These are phyloP conservation scores for Dryas octopetala DNA, from an alignment of 306 rosid species.

Conservation along the genomic window DNA sequence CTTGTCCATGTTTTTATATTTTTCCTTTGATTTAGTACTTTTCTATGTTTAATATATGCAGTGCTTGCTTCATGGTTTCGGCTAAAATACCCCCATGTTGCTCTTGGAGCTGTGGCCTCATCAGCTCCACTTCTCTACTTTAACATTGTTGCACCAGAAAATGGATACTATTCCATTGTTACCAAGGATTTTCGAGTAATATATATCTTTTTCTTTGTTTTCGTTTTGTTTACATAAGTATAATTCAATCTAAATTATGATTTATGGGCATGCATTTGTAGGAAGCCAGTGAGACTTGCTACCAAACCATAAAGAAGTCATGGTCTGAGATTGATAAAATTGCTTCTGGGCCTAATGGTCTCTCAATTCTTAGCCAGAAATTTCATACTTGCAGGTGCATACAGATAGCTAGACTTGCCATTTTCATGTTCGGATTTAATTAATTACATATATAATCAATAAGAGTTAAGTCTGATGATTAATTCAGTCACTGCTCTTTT, in stretches of 20 bases:
- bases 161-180: constrained; percentile 44
- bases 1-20: neutral
- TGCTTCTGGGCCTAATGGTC: constrained; percentile 39
- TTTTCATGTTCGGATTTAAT: no score
- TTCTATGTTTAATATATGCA: constrained; percentile 21
- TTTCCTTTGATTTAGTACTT: neutral
- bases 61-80: constrained; percentile 90
- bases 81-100: constrained; percentile 73
- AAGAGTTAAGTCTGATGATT: no score
- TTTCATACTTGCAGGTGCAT: constrained; percentile 51
- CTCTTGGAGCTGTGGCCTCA: constrained; percentile 79
- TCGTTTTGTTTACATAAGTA: no score
- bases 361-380: constrained; percentile 41
- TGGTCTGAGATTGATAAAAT: constrained; percentile 55
- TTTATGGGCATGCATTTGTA: neutral
- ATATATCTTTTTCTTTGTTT: neutral
- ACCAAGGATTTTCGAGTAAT: constrained; percentile 46
- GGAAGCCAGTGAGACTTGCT: no score
- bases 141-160: constrained; percentile 43
- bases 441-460: no score
- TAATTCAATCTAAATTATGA: neutral
- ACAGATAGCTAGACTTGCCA: neutral
- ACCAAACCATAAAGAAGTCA: constrained; percentile 45
- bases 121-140: constrained; percentile 72
- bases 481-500: neutral